Conservation (phyloP, 163 green algal species). For the Prototheca cutis region DNA sequence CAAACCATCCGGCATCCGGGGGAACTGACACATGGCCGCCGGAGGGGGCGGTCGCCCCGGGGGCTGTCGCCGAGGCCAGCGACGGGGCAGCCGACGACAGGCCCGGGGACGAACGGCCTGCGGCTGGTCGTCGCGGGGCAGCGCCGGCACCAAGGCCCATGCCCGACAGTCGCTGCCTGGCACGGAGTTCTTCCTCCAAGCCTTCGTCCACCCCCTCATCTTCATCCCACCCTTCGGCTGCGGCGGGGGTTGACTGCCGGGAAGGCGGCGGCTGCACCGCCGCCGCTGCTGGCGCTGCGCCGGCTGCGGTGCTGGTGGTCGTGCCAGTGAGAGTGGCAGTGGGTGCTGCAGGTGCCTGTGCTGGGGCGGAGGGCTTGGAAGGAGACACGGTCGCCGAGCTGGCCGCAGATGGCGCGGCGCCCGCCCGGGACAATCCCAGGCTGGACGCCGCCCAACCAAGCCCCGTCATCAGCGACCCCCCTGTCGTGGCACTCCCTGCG, state of each 20-base stretch:
- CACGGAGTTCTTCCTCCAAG: conserved; percentile 19
- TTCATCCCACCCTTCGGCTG: conserved; percentile 12
- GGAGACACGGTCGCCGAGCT: too few relatives aligned
- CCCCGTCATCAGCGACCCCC: conserved; percentile 13
- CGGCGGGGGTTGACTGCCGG: background rate
- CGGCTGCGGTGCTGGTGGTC: too few relatives aligned
- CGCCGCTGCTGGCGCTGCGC: background rate
- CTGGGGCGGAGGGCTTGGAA: too few relatives aligned
- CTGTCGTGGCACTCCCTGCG: background rate
- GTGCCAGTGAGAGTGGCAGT: too few relatives aligned
- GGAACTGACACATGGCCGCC: background rate
- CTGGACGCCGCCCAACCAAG: conserved; percentile 22
- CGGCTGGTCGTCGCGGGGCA: too few relatives aligned
- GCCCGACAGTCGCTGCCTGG: conserved; percentile 22
- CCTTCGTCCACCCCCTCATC: conserved; percentile 10
- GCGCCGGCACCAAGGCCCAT: too few relatives aligned
- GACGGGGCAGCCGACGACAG: too few relatives aligned
- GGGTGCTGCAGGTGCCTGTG: too few relatives aligned
- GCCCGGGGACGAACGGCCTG: too few relatives aligned
- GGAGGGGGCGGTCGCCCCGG: too few relatives aligned
- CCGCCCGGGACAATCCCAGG: background rate
- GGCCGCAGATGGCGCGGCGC: background rate
- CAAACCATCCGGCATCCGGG: background rate
- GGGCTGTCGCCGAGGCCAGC: too few relatives aligned
- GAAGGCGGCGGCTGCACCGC: background rate